These are phyloP conservation scores for Linum tenue DNA, from an alignment of 345 rosid species.

Conservation along the genomic window DNA sequence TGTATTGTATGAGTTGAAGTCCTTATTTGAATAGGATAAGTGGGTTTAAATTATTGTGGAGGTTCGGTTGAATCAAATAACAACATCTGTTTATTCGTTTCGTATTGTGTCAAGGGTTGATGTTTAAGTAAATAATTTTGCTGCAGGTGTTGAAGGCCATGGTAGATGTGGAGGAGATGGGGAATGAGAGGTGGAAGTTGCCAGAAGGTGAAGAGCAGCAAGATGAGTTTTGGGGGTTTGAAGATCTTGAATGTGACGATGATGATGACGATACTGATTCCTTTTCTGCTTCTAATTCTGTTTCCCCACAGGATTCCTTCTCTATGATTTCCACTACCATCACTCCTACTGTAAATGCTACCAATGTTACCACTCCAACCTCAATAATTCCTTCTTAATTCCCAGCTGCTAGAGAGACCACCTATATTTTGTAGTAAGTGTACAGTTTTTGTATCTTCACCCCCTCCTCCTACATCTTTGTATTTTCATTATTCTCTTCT, in stretches of 20 bases:
- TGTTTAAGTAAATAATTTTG: too few relatives aligned
- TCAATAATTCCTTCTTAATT: background rate
- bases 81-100: too few relatives aligned
- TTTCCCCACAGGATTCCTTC: conserved; percentile 41
- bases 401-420: background rate
- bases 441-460: background rate
- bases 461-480: too few relatives aligned
- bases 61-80: too few relatives aligned
- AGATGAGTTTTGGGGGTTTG: conserved; percentile 72
- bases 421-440: background rate
- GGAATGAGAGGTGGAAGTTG: conserved; percentile 74
- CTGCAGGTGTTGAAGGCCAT: conserved; percentile 61
- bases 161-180: conserved; percentile 38
- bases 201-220: conserved; percentile 62
- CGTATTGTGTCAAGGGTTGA: too few relatives aligned
- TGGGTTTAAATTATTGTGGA: too few relatives aligned
- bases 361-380: background rate
- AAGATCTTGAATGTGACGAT: conserved; percentile 70
- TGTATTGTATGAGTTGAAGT: too few relatives aligned
- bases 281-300: background rate
- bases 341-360: background rate
- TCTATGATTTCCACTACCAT: conserved; percentile 19
- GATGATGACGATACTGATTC: conserved; percentile 45
- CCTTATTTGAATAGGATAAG: too few relatives aligned
- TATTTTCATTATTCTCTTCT: too few relatives aligned